A percentile compares a stretch with the other conserved stretches of the same genome.
Evolutionary conservation across 164 flowering plant genomes (phyloP).

Genomic region (Magnolia officinalis): DNA sequence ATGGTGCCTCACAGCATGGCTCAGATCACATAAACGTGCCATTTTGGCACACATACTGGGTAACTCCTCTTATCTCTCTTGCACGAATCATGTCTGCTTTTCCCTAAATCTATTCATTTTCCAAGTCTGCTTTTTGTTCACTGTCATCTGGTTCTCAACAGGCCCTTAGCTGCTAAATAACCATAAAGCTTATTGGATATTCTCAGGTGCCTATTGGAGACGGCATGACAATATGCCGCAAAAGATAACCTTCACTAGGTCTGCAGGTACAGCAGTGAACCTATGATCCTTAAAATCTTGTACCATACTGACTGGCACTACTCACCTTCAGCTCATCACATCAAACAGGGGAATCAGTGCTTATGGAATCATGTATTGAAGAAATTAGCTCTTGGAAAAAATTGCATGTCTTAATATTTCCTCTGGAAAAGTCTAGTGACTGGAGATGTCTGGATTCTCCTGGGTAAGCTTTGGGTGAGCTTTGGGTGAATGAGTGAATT

Average conservation of each 20-base stretch:
- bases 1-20: background rate
- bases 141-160: background rate
- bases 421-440: background rate
- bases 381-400: background rate
- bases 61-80: background rate
- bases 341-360: background rate
- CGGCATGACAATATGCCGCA: constrained; percentile 90
- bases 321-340: background rate
- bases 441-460: background rate
- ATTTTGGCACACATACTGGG: background rate
- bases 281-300: background rate
- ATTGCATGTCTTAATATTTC: background rate
- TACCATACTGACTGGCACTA: background rate
- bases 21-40: background rate
- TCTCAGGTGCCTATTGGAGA: constrained; percentile 88
- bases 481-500: too few species aligned
- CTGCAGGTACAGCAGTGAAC: constrained; percentile 3
- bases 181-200: background rate
- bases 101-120: background rate
- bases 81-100: background rate
- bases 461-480: too few species aligned
- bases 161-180: constrained; percentile 5
- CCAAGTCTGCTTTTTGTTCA: background rate
- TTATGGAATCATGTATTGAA: background rate
- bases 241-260: constrained; percentile 30